These are phyloP conservation scores for Diaporthe citri DNA, from an alignment of 2,329 filamentous ascomycete species.

Conservation along the genomic window DNA sequence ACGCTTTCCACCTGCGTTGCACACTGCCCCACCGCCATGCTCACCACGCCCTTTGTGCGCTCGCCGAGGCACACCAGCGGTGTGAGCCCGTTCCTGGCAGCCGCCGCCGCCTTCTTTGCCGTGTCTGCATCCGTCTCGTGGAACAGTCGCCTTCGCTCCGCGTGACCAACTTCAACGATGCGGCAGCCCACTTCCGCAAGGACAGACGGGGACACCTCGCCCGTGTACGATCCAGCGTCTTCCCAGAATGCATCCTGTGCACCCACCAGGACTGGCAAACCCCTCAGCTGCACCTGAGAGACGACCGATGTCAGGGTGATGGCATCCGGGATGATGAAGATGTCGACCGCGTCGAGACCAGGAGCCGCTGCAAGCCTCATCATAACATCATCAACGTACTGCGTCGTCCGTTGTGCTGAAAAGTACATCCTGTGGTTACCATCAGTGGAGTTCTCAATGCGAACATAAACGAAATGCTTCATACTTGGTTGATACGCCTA, in stretches of 20 bases:
- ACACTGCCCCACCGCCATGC: conserved; percentile 75
- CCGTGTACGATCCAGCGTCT: conserved; percentile 80
- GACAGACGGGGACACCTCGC: conserved; percentile 78
- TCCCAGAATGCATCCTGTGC: conserved; percentile 83
- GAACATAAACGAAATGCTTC: background rate
- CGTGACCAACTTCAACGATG: conserved; percentile 85
- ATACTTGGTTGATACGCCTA: conserved; percentile 66
- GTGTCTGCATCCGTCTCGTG: conserved; percentile 79
- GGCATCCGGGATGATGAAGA: conserved; percentile 85
- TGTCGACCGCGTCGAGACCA: conserved; percentile 67
- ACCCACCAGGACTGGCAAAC: conserved; percentile 71
- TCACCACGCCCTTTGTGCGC: conserved; percentile 63
- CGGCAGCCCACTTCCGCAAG: conserved; percentile 76
- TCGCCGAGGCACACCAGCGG: conserved; percentile 88
- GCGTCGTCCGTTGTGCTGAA: conserved; percentile 71
- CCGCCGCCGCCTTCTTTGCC: conserved; percentile 77
- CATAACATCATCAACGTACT: conserved; percentile 66
- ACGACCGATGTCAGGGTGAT: conserved; percentile 71
- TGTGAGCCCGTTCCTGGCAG: conserved; percentile 76
- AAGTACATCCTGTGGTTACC: conserved; percentile 71
- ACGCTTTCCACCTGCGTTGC: conserved; percentile 74
- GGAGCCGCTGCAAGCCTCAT: conserved; percentile 57
- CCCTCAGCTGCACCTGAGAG: conserved; percentile 58
- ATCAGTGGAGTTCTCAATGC: background rate
- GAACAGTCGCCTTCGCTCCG: conserved; percentile 80